Base-by-base conservation (phyloP, 495 filamentous ascomycete genomes). In the Eremomyces bilateralis region DNA sequence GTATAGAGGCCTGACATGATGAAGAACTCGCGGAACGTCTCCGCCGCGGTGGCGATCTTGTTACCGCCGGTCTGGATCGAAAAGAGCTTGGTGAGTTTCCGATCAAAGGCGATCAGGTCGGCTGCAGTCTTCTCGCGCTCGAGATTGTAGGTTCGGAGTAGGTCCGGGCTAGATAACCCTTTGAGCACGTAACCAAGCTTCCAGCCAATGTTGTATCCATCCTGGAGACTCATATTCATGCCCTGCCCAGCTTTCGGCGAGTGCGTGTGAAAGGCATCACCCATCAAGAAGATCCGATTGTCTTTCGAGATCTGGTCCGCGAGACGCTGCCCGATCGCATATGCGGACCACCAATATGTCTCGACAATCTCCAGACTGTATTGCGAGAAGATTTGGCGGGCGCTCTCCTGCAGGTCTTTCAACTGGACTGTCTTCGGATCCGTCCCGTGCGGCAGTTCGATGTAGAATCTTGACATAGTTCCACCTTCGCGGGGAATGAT, bases 141-240 rank as follows among this genome's bases (percentile, higher is more conserved):
- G 3, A 54, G 42, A 41, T 76, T 60, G 48, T 88, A 88, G 0
- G 80, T 81, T 30, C 62, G 53, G n/a, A 85, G 60, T 4, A 82
- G 50, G 4, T 47, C 49, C 11, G 63, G 60, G 18, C 60, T 42
- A 0, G 67, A 67, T 20, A 73, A 61, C 6, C 74, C 75, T 21
- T 64, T 59, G 8, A 69, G 57, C 65, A 73, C 65, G 17, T 10
- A 65, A 17, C 77, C 71, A 20, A 70, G 64, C 52, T 88, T 90
- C 81, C 81, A 91, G 3, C 71, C 78, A 3, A 91, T 60, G 44
- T 90, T 88, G 43, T 71, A 70, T 2, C 73, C 69, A 47, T 91
- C 81, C 25, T 81, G 65, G 59, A 90, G 78, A 10, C 72, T 74
- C 21, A 78, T 71, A 27, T 79, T 12, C 65, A 72, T 32, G 42